These are phyloP conservation scores for Saccharomycopsis hybrid DNA, from an alignment of 1,139 yeast genomes.

Conservation along the genomic window DNA sequence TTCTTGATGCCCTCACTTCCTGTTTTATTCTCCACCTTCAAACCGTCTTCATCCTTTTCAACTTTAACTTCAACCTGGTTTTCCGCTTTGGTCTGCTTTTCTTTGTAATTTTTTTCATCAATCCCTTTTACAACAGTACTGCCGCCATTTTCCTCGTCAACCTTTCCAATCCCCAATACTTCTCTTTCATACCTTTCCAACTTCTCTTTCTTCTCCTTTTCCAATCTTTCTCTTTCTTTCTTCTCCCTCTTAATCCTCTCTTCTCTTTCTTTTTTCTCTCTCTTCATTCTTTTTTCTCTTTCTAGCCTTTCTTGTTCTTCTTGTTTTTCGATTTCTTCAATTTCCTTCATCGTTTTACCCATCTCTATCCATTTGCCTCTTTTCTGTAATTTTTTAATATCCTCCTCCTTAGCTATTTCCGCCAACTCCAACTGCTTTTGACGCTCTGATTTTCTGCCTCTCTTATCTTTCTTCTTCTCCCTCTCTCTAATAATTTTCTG, in stretches of 20 bases:
- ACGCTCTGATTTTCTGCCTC: slow-evolving; percentile 27
- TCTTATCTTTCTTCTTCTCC: slow-evolving; percentile 21
- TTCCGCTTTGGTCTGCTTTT: no score
- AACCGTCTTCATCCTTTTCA: no score
- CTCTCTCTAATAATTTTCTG: slow-evolving; percentile 16
- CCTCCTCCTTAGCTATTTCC: slow-evolving; percentile 22
- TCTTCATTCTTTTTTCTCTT: background rate
- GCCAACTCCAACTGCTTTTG: slow-evolving; percentile 24
- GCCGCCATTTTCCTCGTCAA: no score
- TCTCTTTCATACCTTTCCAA: background rate
- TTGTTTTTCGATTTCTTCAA: slow-evolving; percentile 8
- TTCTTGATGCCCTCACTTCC: no score
- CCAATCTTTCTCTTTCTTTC: background rate
- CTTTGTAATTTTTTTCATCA: no score
- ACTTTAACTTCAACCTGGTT: no score
- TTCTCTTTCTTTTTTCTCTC: background rate
- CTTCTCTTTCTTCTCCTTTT: background rate
- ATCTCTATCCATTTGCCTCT: slow-evolving; percentile 20
- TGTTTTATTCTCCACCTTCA: no score
- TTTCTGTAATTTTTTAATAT: slow-evolving; percentile 13
- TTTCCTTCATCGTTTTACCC: slow-evolving; percentile 6
- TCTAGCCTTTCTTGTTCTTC: background rate
- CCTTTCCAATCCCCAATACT: no score
- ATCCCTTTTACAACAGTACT: no score
- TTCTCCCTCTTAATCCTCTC: background rate